A percentile compares a stretch with the other conserved stretches of the same genome.
These are phyloP conservation scores for Apiospora marii DNA, from an alignment of 2,329 filamentous ascomycete species.

Conservation along the genomic window DNA sequence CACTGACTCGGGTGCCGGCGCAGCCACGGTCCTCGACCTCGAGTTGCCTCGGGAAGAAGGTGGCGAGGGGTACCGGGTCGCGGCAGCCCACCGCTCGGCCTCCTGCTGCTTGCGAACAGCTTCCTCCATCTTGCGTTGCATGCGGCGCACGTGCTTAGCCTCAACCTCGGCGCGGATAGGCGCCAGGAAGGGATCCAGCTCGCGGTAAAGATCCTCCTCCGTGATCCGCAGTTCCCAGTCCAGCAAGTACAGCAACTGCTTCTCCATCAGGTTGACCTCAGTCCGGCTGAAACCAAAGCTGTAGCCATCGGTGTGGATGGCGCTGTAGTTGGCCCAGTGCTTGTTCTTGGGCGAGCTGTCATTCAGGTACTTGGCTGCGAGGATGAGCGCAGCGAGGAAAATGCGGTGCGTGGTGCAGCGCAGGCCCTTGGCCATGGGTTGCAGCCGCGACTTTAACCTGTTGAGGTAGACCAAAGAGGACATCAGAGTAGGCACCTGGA, in stretches of 20 bases:
- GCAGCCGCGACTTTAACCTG: conserved; percentile 83
- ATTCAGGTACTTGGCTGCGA: conserved; percentile 96
- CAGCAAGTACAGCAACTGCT: conserved; percentile 92
- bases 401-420: conserved; percentile 97
- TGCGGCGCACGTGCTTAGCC: conserved; percentile 58
- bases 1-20: conserved; percentile 43
- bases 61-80: conserved; percentile 53
- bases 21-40: conserved; percentile 48
- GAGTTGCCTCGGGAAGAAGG: conserved; percentile 54
- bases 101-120: conserved; percentile 53
- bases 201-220: conserved; percentile 83
- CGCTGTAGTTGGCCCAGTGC: conserved; percentile 96
- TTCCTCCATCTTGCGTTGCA: conserved; percentile 51
- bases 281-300: conserved; percentile 91
- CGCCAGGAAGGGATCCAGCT: conserved; percentile 87
- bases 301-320: conserved; percentile 69
- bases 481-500: conserved; percentile 97
- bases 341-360: conserved; percentile 99
- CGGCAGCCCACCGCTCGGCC: conserved; percentile 47
- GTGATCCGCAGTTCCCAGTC: conserved; percentile 93
- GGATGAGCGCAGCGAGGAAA: conserved; percentile 87
- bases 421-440: conserved; percentile 94
- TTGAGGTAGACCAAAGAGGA: conserved; percentile 92
- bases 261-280: conserved; percentile 99
- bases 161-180: conserved; percentile 75